phyloP scores from a whole-genome alignment of 768 basidiomycete species.

The Obba rivulosa region DNA sequence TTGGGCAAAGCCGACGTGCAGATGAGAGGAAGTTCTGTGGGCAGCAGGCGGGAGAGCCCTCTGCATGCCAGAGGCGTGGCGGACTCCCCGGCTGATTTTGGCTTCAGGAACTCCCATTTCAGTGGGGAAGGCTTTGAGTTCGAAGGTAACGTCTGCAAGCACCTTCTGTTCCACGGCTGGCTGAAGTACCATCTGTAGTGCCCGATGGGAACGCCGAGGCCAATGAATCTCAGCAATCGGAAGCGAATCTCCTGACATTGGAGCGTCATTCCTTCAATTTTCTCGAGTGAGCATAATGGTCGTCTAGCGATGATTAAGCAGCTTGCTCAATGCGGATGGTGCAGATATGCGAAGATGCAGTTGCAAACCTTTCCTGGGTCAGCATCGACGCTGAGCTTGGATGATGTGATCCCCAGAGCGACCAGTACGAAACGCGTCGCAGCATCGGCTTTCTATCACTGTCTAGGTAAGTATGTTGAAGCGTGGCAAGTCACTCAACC shows the following conservation, averaged over 20 bases:
- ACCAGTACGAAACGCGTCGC: conserved; percentile 75
- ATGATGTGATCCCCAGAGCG: conserved; percentile 56
- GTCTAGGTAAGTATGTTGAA: conserved; percentile 50
- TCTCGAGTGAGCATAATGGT: conserved; percentile 53
- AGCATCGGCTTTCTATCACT: conserved; percentile 80
- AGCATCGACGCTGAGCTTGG: conserved; percentile 48
- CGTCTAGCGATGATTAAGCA: background rate
- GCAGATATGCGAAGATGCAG: conserved; percentile 77
- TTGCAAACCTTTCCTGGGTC: conserved; percentile 49
- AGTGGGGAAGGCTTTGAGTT: conserved; percentile 62
- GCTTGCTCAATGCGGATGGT: conserved; percentile 13
- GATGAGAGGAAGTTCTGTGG: conserved; percentile 45
- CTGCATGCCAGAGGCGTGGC: conserved; percentile 36
- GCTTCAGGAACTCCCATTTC: conserved; percentile 33
- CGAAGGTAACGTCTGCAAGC: conserved; percentile 42
- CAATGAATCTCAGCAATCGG: conserved; percentile 49
- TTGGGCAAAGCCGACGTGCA: conserved; percentile 49
- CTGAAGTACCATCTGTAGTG: conserved; percentile 15
- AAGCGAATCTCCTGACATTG: conserved; percentile 50
- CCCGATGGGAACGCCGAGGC: conserved; percentile 23
- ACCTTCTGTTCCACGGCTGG: background rate
- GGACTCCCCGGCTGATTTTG: conserved; percentile 47
- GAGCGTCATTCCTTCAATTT: conserved; percentile 80
- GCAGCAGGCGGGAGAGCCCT: conserved; percentile 56
- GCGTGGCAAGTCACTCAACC: background rate